Percentiles rank a stretch among this genome's conserved stretches.
phyloP scores from a whole-genome alignment of 2,329 filamentous ascomycete species.

The Aureobasidium sp. region DNA sequence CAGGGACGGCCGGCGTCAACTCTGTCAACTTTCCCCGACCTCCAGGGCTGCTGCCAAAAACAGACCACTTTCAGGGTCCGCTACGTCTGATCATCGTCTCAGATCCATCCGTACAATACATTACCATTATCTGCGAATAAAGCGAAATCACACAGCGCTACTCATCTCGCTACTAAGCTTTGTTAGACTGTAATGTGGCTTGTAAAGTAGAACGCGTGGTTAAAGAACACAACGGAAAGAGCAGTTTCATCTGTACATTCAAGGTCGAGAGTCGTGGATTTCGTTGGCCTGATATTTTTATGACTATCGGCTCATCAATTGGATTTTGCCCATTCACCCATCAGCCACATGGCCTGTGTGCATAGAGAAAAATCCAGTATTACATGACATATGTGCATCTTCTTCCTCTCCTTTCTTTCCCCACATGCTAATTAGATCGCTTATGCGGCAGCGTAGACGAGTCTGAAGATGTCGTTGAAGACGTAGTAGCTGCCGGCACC shows the following conservation, averaged over 20 bases:
- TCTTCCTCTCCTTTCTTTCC: background rate
- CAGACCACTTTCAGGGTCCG: conserved; percentile 9
- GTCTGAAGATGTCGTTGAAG: conserved; percentile 91
- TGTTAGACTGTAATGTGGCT: background rate
- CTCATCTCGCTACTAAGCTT: background rate
- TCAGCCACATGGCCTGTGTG: background rate
- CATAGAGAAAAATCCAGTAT: conserved; percentile 5
- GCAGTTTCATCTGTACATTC: background rate
- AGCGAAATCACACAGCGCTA: too few species aligned
- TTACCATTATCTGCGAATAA: background rate
- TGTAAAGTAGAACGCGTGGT: too few species aligned
- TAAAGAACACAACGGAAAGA: background rate
- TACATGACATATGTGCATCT: conserved; percentile 11
- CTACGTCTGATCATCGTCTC: background rate
- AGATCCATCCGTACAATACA: background rate
- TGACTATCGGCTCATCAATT: conserved; percentile 11
- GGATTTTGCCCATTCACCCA: background rate
- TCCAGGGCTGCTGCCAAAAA: background rate
- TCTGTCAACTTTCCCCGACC: conserved; percentile 4
- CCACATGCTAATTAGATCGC: background rate
- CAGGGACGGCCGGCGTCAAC: conserved; percentile 10
- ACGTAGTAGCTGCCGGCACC: conserved; percentile 67
- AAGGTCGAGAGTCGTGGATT: conserved; percentile 7
- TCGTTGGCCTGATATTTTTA: conserved; percentile 14
- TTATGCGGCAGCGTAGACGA: conserved; percentile 55